A percentile compares a stretch with the other conserved stretches of the same genome.
These are phyloP conservation scores for Dioscorea cayenensis DNA, from an alignment of 116 monocot species.

Conservation along the genomic window DNA sequence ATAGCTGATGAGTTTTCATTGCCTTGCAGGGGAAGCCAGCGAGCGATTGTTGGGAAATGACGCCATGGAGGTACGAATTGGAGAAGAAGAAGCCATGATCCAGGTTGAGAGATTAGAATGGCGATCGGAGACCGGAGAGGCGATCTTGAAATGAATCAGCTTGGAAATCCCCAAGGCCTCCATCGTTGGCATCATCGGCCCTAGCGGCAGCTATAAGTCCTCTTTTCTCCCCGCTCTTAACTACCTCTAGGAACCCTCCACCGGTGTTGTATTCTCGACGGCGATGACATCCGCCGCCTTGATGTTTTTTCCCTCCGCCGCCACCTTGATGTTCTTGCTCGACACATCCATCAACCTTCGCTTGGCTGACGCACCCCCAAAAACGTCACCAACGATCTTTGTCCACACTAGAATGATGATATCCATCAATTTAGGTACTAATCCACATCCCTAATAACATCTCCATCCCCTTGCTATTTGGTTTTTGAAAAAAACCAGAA, in stretches of 20 bases:
- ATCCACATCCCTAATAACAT: too few species aligned
- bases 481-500: too few species aligned
- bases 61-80: not conserved
- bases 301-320: conserved; percentile 76
- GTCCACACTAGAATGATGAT: too few species aligned
- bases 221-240: conserved; percentile 80
- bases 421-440: too few species aligned
- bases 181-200: conserved; percentile 76
- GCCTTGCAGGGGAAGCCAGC: not conserved
- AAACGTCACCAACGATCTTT: too few species aligned
- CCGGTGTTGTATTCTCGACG: conserved; percentile 63
- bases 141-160: conserved; percentile 45
- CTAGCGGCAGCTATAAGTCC: conserved; percentile 90
- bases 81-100: conserved; percentile 19
- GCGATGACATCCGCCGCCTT: conserved; percentile 49
- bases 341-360: too few species aligned
- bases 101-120: conserved; percentile 28
- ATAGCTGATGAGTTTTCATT: too few species aligned
- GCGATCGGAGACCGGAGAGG: conserved; percentile 30
- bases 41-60: conserved; percentile 35
- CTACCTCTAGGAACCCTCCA: conserved; percentile 78
- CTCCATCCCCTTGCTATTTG: too few species aligned
- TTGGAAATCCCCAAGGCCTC: conserved; percentile 54
- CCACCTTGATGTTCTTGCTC: conserved; percentile 77
- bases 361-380: too few species aligned